Conservation (phyloP, 345 rosid genomes). For the Lepidium africanum region DNA sequence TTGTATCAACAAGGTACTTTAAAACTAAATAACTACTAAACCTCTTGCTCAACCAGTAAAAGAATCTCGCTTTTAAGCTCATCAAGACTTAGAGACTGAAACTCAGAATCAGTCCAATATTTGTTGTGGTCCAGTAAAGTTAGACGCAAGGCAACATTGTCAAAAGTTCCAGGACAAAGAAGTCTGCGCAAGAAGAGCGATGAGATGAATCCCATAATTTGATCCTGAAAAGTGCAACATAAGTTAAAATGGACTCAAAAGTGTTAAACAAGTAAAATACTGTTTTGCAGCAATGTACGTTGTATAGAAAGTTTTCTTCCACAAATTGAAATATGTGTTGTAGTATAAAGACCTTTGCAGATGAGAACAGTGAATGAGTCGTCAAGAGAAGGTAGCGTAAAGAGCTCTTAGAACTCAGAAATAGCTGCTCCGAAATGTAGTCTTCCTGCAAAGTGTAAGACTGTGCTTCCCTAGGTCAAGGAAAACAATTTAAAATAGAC, state of each 20-base stretch:
- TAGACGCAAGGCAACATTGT: constrained; percentile 47
- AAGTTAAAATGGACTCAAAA: constrained; percentile 1
- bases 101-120: constrained; percentile 78
- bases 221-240: constrained; percentile 52
- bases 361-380: constrained; percentile 51
- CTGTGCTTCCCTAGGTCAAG: constrained; percentile 49
- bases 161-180: constrained; percentile 76
- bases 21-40: constrained; percentile 13
- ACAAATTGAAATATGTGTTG: not conserved
- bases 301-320: not conserved
- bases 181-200: constrained; percentile 72
- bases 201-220: constrained; percentile 62
- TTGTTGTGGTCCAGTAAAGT: constrained; percentile 69
- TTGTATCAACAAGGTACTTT: constrained; percentile 1
- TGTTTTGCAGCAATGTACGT: not conserved
- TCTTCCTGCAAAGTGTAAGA: constrained; percentile 78
- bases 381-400: constrained; percentile 67
- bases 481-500: constrained; percentile 10
- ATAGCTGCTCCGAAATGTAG: constrained; percentile 79
- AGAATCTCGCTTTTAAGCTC: constrained; percentile 76
- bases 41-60: constrained; percentile 78
- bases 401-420: constrained; percentile 62
- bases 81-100: constrained; percentile 66
- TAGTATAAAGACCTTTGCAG: constrained; percentile 49
- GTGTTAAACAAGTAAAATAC: not conserved